phyloP scores from a whole-genome alignment of 1,284 basidiomycete genomes.

The Lignosus rhinocerotis region DNA sequence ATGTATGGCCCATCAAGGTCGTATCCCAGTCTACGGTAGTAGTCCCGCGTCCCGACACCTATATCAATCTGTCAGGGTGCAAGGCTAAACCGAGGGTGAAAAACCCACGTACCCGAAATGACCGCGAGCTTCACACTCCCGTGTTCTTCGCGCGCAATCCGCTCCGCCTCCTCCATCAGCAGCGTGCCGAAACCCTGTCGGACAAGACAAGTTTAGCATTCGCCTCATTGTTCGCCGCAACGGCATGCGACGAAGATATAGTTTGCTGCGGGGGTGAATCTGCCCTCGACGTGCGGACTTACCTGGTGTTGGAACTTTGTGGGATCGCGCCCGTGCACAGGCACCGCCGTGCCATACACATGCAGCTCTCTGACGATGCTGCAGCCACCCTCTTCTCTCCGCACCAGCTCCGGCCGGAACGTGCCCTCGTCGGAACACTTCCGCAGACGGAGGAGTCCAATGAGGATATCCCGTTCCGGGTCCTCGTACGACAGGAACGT shows the following conservation, averaged over 20 bases:
- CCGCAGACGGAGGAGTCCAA: constrained; percentile 89
- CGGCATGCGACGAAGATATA: background rate
- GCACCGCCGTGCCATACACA: constrained; percentile 99
- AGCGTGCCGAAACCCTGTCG: constrained; percentile 93
- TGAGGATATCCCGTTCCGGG: constrained; percentile 93
- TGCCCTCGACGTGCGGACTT: background rate
- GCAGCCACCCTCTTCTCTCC: constrained; percentile 76
- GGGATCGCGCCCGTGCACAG: constrained; percentile 95
- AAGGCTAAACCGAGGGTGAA: constrained; percentile 5
- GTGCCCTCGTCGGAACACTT: constrained; percentile 97
- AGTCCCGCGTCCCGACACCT: constrained; percentile 94
- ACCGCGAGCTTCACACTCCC: constrained; percentile 94
- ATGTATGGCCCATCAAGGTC: constrained; percentile 96
- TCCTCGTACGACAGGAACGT: constrained; percentile 99
- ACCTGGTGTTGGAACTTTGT: constrained; percentile 98
- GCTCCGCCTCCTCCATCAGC: constrained; percentile 98
- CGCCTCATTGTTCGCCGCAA: background rate
- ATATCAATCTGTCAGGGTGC: constrained; percentile 4
- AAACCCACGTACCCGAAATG: constrained; percentile 73
- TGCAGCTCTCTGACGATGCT: constrained; percentile 97
- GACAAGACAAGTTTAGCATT: constrained; percentile 1
- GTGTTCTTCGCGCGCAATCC: constrained; percentile 98
- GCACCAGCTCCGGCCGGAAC: constrained; percentile 90
- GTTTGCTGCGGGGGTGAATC: background rate
- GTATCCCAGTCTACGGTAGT: constrained; percentile 92